These are phyloP conservation scores for Colletotrichum limetticola DNA, from an alignment of 2,329 filamentous ascomycete species.

Conservation along the genomic window DNA sequence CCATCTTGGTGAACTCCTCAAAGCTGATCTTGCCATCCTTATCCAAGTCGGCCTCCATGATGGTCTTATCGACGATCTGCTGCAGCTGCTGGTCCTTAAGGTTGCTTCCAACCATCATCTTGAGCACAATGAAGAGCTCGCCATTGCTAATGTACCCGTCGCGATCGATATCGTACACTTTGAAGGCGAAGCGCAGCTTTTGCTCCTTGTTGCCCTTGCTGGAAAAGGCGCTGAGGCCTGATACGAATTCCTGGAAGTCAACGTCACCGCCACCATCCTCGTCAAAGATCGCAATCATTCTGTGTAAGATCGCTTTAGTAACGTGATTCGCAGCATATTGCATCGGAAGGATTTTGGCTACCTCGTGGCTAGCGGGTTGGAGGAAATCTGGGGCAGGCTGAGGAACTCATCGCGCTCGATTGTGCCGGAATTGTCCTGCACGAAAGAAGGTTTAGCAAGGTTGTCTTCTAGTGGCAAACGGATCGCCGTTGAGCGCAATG, in stretches of 20 bases:
- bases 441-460: conserved; percentile 17
- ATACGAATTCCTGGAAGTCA: conserved; percentile 98
- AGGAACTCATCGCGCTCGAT: conserved; percentile 99
- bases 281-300: conserved; percentile 99
- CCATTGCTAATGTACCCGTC: conserved; percentile 99
- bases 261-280: conserved; percentile 98
- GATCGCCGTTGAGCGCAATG: background rate
- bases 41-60: conserved; percentile 98
- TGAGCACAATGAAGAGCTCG: conserved; percentile 98
- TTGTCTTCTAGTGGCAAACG: background rate
- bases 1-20: conserved; percentile 99
- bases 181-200: conserved; percentile 97
- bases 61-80: conserved; percentile 99
- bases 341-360: conserved; percentile 48
- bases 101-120: conserved; percentile 99
- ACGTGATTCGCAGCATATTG: background rate
- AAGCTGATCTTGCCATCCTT: conserved; percentile 98
- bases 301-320: conserved; percentile 47
- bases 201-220: conserved; percentile 99
- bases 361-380: conserved; percentile 96
- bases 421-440: conserved; percentile 93
- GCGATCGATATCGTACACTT: conserved; percentile 99
- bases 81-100: conserved; percentile 98
- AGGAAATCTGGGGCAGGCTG: conserved; percentile 95
- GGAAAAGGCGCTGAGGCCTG: conserved; percentile 93